phyloP scores from a whole-genome alignment of 805 yeast species.

The Cyberlindnera americana region DNA sequence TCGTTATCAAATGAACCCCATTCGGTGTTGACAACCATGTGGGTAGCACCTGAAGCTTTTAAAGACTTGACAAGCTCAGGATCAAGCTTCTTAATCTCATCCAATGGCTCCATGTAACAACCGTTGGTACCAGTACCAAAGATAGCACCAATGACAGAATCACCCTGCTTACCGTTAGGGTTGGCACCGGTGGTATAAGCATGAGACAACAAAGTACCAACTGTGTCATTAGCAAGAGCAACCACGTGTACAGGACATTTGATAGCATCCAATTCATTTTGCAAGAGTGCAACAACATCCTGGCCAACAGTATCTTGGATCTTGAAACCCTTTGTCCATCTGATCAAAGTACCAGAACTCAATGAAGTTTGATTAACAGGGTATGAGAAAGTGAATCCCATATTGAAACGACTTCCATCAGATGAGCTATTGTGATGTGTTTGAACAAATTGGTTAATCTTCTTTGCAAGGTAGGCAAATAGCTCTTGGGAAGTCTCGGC shows the following conservation, averaged over 20 bases:
- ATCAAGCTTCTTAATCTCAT: constrained; percentile 71
- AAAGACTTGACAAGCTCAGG: constrained; percentile 37
- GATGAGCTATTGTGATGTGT: constrained; percentile 48
- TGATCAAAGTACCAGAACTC: constrained; percentile 71
- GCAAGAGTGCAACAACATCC: constrained; percentile 75
- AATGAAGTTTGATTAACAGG: constrained; percentile 87
- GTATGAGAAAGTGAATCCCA: constrained; percentile 94
- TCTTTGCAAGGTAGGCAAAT: constrained; percentile 70
- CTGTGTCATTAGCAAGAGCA: constrained; percentile 94
- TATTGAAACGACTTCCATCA: constrained; percentile 42
- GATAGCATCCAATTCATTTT: constrained; percentile 57
- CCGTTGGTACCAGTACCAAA: constrained; percentile 99
- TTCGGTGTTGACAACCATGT: constrained; percentile 92
- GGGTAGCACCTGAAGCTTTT: constrained; percentile 42
- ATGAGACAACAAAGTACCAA: constrained; percentile 87
- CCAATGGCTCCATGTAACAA: constrained; percentile 79
- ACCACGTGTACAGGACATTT: constrained; percentile 67
- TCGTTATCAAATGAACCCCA: constrained; percentile 98
- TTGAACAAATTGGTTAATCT: constrained; percentile 60
- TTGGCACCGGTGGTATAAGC: constrained; percentile 65
- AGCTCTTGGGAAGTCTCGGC: constrained; percentile 62
- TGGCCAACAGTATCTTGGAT: constrained; percentile 80
- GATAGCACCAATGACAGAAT: constrained; percentile 83
- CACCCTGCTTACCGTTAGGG: constrained; percentile 58
- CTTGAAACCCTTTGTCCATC: constrained; percentile 97